These are phyloP conservation scores for Myxozyma vanderwaltii DNA, from an alignment of 805 yeast species.

Conservation along the genomic window DNA sequence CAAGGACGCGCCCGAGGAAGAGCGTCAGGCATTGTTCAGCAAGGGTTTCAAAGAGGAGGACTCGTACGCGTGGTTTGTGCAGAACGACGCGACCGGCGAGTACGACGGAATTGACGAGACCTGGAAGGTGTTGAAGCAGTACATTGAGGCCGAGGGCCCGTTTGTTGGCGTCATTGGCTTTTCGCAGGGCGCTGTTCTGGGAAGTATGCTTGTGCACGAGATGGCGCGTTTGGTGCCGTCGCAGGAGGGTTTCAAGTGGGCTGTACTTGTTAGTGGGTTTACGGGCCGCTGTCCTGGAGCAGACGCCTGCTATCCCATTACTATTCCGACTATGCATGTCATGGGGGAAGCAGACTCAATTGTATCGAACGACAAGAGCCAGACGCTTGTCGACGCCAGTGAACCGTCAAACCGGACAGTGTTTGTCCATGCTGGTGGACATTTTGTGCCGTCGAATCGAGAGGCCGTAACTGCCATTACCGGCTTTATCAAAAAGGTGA, in stretches of 20 bases:
- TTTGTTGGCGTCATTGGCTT: slow-evolving; percentile 88
- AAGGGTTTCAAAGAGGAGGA: slow-evolving; percentile 48
- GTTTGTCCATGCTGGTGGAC: slow-evolving; percentile 92
- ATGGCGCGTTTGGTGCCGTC: slow-evolving; percentile 61
- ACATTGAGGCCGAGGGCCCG: slow-evolving; percentile 56
- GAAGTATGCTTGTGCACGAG: slow-evolving; percentile 65
- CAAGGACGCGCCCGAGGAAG: slow-evolving; percentile 60
- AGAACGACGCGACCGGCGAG: slow-evolving; percentile 44
- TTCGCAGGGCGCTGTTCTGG: slow-evolving; percentile 91
- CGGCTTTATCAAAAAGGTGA: slow-evolving; percentile 35
- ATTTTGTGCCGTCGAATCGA: slow-evolving; percentile 88
- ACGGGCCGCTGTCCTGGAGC: slow-evolving; percentile 36
- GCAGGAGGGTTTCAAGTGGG: slow-evolving; percentile 59
- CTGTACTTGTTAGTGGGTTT: slow-evolving; percentile 72
- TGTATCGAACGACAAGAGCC: slow-evolving; percentile 70
- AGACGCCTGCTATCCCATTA: slow-evolving; percentile 43
- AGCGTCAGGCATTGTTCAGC: slow-evolving; percentile 51
- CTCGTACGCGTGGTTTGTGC: slow-evolving; percentile 39
- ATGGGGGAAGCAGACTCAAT: slow-evolving; percentile 85
- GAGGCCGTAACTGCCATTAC: slow-evolving; percentile 46
- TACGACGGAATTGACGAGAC: slow-evolving; percentile 46
- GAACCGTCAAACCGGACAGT: slow-evolving; percentile 48
- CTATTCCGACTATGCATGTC: slow-evolving; percentile 64
- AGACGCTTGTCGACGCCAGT: slow-evolving; percentile 60
- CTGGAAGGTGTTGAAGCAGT: slow-evolving; percentile 54